Evolutionary conservation across 768 basidiomycete species (phyloP).

Genomic region (Tulasnella sp.): DNA sequence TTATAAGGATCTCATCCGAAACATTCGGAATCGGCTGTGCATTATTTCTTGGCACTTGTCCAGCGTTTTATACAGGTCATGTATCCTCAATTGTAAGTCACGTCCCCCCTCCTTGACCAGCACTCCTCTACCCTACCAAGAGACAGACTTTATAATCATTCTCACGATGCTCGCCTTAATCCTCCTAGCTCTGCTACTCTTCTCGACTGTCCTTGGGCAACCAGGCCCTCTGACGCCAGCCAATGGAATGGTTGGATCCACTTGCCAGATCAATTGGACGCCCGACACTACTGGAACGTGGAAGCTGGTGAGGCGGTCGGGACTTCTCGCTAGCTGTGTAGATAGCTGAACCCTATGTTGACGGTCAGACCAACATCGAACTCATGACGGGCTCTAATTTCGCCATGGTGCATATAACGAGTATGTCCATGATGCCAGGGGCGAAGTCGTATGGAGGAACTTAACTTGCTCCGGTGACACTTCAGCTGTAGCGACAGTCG

Average conservation of each 20-base stretch:
- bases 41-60: too few species aligned
- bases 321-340: too few species aligned
- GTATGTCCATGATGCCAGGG: conserved; percentile 8
- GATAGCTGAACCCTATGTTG: too few species aligned
- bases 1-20: too few species aligned
- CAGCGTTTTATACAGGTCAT: too few species aligned
- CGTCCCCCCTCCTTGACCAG: too few species aligned
- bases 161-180: background rate
- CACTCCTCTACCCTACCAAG: too few species aligned
- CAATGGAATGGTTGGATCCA: conserved; percentile 46
- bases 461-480: background rate
- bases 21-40: too few species aligned
- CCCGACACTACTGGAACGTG: conserved; percentile 38
- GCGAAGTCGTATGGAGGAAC: background rate
- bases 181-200: conserved; percentile 4
- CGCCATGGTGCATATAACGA: conserved; percentile 53
- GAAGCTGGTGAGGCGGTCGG: conserved; percentile 40
- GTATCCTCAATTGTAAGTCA: too few species aligned
- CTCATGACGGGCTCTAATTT: conserved; percentile 72
- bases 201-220: conserved; percentile 24
- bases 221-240: conserved; percentile 48
- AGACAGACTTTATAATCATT: too few species aligned
- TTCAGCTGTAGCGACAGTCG: conserved; percentile 46
- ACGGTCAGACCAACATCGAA: conserved; percentile 36
- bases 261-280: conserved; percentile 49